These are phyloP conservation scores for Chalciporus piperatoides DNA, from an alignment of 1,284 basidiomycete genomes.

Conservation along the genomic window DNA sequence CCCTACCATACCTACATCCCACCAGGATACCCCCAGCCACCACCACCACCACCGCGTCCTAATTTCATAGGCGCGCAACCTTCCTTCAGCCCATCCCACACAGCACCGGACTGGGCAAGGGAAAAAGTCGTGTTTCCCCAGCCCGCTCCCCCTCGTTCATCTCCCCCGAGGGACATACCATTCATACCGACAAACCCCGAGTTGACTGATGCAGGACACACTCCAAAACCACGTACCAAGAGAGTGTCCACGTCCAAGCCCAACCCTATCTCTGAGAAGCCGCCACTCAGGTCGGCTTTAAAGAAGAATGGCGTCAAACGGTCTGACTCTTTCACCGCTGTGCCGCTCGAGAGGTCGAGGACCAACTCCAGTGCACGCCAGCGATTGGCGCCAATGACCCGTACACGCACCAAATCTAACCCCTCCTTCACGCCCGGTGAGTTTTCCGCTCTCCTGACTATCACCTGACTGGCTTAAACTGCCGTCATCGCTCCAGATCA, in stretches of 20 bases:
- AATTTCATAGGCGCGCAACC: conserved; percentile 11
- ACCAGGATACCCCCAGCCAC: conserved; percentile 26
- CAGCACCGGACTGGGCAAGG: conserved; percentile 26
- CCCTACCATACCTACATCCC: conserved; percentile 35
- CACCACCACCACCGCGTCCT: conserved; percentile 6
- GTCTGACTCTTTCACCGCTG: conserved; percentile 21
- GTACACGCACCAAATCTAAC: conserved; percentile 32
- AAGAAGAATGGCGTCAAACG: conserved; percentile 41
- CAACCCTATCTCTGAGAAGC: conserved; percentile 26
- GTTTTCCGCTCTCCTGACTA: conserved; percentile 6
- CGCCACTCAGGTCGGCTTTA: conserved; percentile 55
- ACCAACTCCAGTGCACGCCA: conserved; percentile 34
- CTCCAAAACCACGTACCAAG: conserved; percentile 25
- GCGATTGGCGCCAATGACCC: conserved; percentile 32
- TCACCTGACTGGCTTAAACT: conserved; percentile 13
- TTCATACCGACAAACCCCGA: conserved; percentile 30
- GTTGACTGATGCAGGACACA: conserved; percentile 14
- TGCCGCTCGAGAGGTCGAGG: conserved; percentile 31
- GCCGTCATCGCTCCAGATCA: conserved; percentile 40
- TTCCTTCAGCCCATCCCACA: conserved; percentile 19
- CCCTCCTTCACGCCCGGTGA: conserved; percentile 34
- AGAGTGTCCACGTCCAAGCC: conserved; percentile 21
- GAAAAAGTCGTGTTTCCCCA: conserved; percentile 25
- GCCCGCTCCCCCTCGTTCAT: conserved; percentile 13
- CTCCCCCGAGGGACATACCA: conserved; percentile 18